phyloP scores from a whole-genome alignment of 495 filamentous ascomycete genomes.

The Daldinia grandis region DNA sequence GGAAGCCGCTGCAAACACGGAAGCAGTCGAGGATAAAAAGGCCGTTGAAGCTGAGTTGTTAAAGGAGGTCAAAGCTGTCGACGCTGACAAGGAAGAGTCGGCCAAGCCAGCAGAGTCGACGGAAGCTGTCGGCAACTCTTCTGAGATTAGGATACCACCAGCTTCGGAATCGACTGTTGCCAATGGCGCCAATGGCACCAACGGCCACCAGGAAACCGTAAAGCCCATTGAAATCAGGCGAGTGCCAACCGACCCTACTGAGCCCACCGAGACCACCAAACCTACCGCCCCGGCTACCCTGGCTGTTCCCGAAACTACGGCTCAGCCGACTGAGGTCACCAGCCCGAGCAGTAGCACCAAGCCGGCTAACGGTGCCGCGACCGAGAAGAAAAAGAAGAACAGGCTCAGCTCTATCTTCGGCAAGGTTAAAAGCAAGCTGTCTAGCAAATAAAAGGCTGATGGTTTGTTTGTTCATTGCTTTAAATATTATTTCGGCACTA shows the following conservation, averaged over 20 bases:
- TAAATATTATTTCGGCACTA: slow-evolving; percentile 30
- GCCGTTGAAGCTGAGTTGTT: slow-evolving; percentile 74
- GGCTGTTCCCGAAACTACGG: neutral
- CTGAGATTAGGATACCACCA: slow-evolving; percentile 32
- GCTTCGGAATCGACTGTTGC: slow-evolving; percentile 26
- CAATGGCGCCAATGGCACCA: slow-evolving; percentile 21
- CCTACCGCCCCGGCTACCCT: neutral
- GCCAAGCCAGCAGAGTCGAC: slow-evolving; percentile 24
- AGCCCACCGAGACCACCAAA: neutral
- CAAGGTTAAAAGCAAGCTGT: slow-evolving; percentile 66
- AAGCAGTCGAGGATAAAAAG: slow-evolving; percentile 79
- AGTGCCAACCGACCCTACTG: slow-evolving; percentile 21
- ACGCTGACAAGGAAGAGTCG: slow-evolving; percentile 53
- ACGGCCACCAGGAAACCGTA: slow-evolving; percentile 28
- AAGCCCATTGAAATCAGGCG: slow-evolving; percentile 40
- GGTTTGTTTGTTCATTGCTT: slow-evolving; percentile 24
- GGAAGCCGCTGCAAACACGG: slow-evolving; percentile 74
- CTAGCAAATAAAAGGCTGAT: slow-evolving; percentile 38
- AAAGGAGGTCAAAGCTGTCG: slow-evolving; percentile 47
- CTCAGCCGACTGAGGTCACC: slow-evolving; percentile 20
- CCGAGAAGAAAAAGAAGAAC: slow-evolving; percentile 66
- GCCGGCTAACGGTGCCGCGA: slow-evolving; percentile 41
- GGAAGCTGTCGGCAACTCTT: slow-evolving; percentile 33
- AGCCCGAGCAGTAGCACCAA: slow-evolving; percentile 45
- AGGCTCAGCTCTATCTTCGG: slow-evolving; percentile 65